These are phyloP conservation scores for Litchi chinensis DNA, from an alignment of 345 rosid species.

Conservation along the genomic window DNA sequence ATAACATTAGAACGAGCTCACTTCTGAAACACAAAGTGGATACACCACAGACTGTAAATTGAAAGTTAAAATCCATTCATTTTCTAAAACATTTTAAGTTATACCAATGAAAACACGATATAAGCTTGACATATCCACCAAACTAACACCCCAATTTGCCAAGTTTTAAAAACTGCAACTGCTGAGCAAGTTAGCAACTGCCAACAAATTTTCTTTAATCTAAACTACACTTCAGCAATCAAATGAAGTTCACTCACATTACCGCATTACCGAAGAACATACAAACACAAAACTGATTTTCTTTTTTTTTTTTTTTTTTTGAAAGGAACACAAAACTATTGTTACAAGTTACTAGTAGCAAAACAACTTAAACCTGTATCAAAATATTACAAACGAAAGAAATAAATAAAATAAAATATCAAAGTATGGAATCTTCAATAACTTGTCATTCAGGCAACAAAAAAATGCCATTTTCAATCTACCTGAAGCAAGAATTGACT, in stretches of 20 bases:
- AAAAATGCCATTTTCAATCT: not conserved
- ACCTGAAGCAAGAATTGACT: not conserved
- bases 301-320: too few species aligned
- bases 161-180: not conserved
- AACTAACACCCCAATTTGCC: not conserved
- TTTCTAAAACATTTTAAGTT: not conserved
- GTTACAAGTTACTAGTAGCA: not conserved
- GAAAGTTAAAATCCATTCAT: not conserved
- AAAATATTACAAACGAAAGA: not conserved
- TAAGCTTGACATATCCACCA: not conserved
- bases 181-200: not conserved
- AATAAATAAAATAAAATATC: not conserved
- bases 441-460: not conserved
- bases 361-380: not conserved
- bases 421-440: not conserved
- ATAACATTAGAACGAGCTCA: not conserved
- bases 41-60: not conserved
- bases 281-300: conserved; percentile 5
- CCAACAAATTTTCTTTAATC: not conserved
- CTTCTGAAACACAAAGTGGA: not conserved
- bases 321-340: not conserved
- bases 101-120: not conserved
- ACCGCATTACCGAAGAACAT: not conserved
- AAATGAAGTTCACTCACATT: not conserved
- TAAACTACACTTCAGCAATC: not conserved